A percentile compares a stretch with the other conserved stretches of the same genome.
Evolutionary conservation across 148 eudicot genomes (phyloP).

Genomic region (Cornus florida): DNA sequence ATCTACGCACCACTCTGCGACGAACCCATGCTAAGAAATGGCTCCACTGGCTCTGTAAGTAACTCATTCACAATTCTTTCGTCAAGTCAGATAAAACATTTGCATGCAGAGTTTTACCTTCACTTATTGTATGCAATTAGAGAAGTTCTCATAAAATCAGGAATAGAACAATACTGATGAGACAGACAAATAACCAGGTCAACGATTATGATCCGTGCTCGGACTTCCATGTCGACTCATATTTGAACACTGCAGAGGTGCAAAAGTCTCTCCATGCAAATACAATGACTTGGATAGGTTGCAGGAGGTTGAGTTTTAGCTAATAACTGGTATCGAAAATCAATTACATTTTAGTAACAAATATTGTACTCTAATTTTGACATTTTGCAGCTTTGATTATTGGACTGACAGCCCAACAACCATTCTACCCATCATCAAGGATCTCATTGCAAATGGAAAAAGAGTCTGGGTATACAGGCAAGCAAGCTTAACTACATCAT

Average conservation of each 20-base stretch:
- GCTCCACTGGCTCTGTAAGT: background rate
- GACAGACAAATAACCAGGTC: background rate
- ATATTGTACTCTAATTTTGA: background rate
- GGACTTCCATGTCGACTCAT: background rate
- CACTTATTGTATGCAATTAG: background rate
- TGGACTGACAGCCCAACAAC: conserved; percentile 45
- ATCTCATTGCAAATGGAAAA: conserved; percentile 39
- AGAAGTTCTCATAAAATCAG: background rate
- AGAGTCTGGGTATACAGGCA: conserved; percentile 56
- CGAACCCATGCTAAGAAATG: background rate
- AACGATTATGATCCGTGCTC: conserved; percentile 25
- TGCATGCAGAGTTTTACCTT: too few relatives aligned
- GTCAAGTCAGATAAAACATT: too few relatives aligned
- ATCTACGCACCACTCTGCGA: background rate
- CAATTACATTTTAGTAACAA: too few relatives aligned
- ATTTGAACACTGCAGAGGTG: conserved; percentile 23
- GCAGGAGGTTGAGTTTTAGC: conserved; percentile 10
- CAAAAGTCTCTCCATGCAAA: conserved; percentile 21
- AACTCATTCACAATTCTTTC: background rate
- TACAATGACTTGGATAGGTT: conserved; percentile 12
- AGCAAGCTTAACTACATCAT: background rate
- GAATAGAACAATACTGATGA: background rate
- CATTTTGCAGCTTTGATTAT: conserved; percentile 17
- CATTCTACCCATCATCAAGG: conserved; percentile 38
- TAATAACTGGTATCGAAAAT: background rate